Evolutionary conservation across 441 rosid species (phyloP), one percentile per base, ranked within the genome.

Genomic region (Jatropha podagrica): DNA sequence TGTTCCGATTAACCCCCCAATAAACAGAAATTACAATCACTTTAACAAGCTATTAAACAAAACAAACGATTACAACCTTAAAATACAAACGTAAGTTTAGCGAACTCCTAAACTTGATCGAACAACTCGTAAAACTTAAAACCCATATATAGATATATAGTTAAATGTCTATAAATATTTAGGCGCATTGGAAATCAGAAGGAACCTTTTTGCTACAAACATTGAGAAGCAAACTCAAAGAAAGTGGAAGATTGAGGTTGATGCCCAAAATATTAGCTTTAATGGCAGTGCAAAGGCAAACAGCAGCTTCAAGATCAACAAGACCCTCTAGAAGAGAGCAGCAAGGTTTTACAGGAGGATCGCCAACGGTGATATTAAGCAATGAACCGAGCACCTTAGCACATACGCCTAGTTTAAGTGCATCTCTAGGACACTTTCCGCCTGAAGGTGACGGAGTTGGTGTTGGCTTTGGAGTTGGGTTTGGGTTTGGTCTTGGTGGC

Each of bases 231-330:
- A 92, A 88, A 80, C 86, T 82, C 72, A 92, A 88, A 17, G 94
- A 90, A 65, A 92, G 17, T 5, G 97, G 97, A 20, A 92, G 49
- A 38, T 89, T 82, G 23, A 92, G 78, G 69, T 83, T 88, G 58
- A 92, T 86, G 54, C 91, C 86, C 51, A 92, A 82, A 75, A 92
- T 84, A 80, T 89, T 89, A 37, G 81, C 83, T 76, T 85, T 91
- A n/a, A 92, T 85, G 49, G 96, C 88, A 62, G 96, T 92, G 87
- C 97, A 92, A 17, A 92, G 93, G 77, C 97, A 92, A 32, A 88
- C 71, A 0, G 97, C 96, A 1, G 96, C 94, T 65, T 92, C 97
- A 69, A 89, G 85, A 78, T 86, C 93, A 49, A 77, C 72, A 2
- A 92, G 85, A 51, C 93, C 95, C 74, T 86, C 69, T 15, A 92